Evolutionary conservation across 306 rosid species (phyloP), one percentile per base, ranked within the genome.

Genomic region (Nissolia schottii): DNA sequence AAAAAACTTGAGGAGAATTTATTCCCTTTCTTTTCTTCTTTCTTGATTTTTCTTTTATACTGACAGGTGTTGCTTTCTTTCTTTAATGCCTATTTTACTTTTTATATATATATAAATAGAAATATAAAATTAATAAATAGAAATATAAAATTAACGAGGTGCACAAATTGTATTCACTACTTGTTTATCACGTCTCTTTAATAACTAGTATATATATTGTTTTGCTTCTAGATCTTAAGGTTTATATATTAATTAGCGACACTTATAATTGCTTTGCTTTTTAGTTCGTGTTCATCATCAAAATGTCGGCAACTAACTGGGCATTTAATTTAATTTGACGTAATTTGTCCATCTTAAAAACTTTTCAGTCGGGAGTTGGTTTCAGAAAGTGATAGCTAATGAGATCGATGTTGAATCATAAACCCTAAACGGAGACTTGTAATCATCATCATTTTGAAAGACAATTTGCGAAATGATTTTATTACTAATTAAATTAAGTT

Each of bases 291-390:
- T 11, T 11, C 43, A 37, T 11, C 43, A 37, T 37, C 12, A 37
- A 37, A 37, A 37, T 37, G 14, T 37, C 8, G 43, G 49, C n/a
- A 43, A 18, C 49, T 13, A 43, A 18, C 49, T 13, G n/a, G 16
- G 49, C 43, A 43, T 43, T 43, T 43, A 18, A 13, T 18, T 80
- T 43, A 48, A 56, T 37, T 43, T 43, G 49, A 13, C 49, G 81
- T 43, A 48, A 56, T 37, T 32, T 80, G 78, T 74, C 57, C 88
- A 83, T 74, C 51, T 45, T 45, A 70, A 67, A 80, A n/a, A 37
- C 61, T 82, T 85, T 62, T 61, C 80, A 50, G 64, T 87, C 90
- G 60, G 55, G 72, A 81, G 89, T 90, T 82, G 88, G 89, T 87
- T 50, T 56, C 60, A 10, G 91, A 85, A 57, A 78, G 82, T 31